A percentile compares a stretch with the other conserved stretches of the same genome.
Evolutionary conservation across 2,329 filamentous ascomycete species (phyloP).

Genomic region (Ophiostoma piceae): DNA sequence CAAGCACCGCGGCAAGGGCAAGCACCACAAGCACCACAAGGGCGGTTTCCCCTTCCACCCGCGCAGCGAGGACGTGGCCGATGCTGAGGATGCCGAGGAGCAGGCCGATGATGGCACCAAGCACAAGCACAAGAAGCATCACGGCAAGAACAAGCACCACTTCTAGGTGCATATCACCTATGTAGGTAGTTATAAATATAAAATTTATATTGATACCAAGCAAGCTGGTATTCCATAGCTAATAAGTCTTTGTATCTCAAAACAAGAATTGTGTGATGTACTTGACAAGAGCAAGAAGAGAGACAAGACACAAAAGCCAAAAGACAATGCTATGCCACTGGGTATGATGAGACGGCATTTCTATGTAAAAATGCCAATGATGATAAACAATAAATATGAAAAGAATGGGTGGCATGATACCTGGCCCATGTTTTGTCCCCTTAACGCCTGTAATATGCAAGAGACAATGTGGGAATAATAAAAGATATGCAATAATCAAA

Average conservation of each 20-base stretch:
- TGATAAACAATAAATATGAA: neutral
- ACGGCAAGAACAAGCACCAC: too few relatives aligned
- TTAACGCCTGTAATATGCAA: constrained; percentile 5
- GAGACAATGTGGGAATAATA: constrained; percentile 4
- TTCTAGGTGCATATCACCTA: neutral
- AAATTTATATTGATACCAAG: neutral
- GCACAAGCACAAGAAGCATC: too few relatives aligned
- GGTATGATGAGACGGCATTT: constrained; percentile 16
- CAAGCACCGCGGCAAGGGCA: neutral
- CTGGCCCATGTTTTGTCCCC: neutral
- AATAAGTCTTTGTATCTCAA: neutral
- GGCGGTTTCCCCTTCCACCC: too few relatives aligned
- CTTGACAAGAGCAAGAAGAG: neutral
- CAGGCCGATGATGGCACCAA: too few relatives aligned
- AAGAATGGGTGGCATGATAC: neutral
- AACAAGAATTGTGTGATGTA: neutral
- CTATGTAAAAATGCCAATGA: constrained; percentile 14
- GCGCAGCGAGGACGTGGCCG: too few relatives aligned
- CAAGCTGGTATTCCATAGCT: neutral
- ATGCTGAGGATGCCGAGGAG: too few relatives aligned
- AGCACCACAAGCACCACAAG: neutral
- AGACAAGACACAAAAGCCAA: neutral
- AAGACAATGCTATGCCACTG: constrained; percentile 2
- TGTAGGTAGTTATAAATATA: neutral
- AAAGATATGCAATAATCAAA: neutral